These are phyloP conservation scores for Russula ochroleuca DNA, from an alignment of 768 basidiomycete genomes.

Conservation along the genomic window DNA sequence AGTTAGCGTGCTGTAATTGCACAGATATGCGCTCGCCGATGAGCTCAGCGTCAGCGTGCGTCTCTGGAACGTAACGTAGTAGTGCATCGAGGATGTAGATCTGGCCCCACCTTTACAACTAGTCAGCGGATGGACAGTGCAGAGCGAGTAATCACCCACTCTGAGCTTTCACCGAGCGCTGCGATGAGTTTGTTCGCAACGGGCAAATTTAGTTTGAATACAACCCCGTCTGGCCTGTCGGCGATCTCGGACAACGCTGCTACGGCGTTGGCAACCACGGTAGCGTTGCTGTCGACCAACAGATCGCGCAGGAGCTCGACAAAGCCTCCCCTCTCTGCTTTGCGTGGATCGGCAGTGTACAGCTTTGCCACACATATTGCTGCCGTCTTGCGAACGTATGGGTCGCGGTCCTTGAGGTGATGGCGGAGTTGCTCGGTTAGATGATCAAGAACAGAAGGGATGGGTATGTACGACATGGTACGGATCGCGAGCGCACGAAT, in stretches of 20 bases:
- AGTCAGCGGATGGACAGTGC: constrained; percentile 5
- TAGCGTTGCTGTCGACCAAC: constrained; percentile 90
- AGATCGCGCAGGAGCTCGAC: constrained; percentile 88
- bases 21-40: constrained; percentile 95
- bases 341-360: constrained; percentile 80
- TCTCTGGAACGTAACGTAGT: constrained; percentile 89
- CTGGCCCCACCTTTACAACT: constrained; percentile 85
- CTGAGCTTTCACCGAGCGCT: constrained; percentile 93
- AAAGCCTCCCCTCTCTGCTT: constrained; percentile 86
- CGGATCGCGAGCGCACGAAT: constrained; percentile 96
- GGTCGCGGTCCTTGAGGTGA: constrained; percentile 89
- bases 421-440: constrained; percentile 88
- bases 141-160: constrained; percentile 53
- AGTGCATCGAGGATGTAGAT: constrained; percentile 96
- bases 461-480: constrained; percentile 98
- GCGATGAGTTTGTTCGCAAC: constrained; percentile 87
- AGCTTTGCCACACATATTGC: constrained; percentile 97
- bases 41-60: constrained; percentile 81
- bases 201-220: constrained; percentile 81
- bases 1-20: constrained; percentile 96
- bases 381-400: constrained; percentile 98
- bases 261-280: constrained; percentile 95
- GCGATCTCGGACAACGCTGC: constrained; percentile 96
- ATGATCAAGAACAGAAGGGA: constrained; percentile 80
- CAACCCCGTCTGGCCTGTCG: constrained; percentile 90